Base-by-base conservation (phyloP, 1,139 yeast species). In the Dujonia santamariae region DNA sequence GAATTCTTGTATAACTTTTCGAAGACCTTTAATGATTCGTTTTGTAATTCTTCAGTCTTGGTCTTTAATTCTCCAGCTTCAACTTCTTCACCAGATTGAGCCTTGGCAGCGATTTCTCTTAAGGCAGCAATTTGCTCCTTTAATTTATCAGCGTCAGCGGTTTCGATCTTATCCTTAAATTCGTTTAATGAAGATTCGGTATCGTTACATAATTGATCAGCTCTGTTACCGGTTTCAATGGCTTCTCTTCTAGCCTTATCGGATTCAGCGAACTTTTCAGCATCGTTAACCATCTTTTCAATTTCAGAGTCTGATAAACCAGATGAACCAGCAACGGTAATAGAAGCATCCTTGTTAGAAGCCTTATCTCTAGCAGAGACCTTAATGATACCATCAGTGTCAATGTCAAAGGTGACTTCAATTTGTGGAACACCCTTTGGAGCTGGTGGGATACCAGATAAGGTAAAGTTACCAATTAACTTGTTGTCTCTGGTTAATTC, bases 361-460 rank as follows among this genome's bases (percentile, higher is more conserved):
- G 97, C 96, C 80, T 90, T 90, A 72, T 92, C 98, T 70, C 90
- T 85, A 48, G 97, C 98, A 63, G 95, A 85, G 50, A 92, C 98
- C 77, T 92, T 92, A 75, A 92, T 88, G 67, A 92, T 92, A 67
- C 98, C 97, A 70, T 90, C 97, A 45, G 98, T 96, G 66, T 90
- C 98, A 60, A 90, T 85, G 68, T 90, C 98, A 63, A 90, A 90
- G 46, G 96, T 80, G 58, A 90, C 98, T 75, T 92, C 97, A 55
- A 90, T 92, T 75, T 90, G 97, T 54, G 98, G 97, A 52, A 90
- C 97, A 76, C 98, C 98, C 81, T 88, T 90, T 72, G 97, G 96
- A 56, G 97, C 97, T 54, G 97, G 96, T 70, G 97, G 95, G 49
- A 90, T 90, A 65, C 97, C 97, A 51, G 92, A 75, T 57, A 90